Evolutionary conservation across 202 grass and related monocot genomes (phyloP).

Genomic region (Digitaria exilis): DNA sequence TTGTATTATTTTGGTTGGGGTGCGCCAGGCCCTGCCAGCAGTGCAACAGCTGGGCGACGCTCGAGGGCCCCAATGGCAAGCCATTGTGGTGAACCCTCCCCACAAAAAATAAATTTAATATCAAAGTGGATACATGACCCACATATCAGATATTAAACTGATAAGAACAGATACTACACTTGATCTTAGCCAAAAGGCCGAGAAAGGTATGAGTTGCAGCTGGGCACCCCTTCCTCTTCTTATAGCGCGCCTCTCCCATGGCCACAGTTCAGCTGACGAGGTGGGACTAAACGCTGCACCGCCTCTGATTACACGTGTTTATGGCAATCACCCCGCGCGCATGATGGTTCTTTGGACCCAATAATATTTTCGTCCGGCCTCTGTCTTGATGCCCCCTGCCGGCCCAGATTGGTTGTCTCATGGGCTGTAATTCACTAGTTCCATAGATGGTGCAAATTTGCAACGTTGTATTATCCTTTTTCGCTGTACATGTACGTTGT

Average conservation of each 20-base stretch:
- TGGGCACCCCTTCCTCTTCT: background rate
- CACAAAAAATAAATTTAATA: background rate
- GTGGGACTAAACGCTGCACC: background rate
- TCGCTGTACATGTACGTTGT: background rate
- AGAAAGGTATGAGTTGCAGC: slow-evolving; percentile 50
- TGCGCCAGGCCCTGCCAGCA: background rate
- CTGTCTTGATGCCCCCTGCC: background rate
- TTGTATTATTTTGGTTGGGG: background rate
- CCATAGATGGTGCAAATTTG: no score
- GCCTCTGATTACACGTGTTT: background rate
- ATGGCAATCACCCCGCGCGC: background rate
- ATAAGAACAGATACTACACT: slow-evolving; percentile 29
- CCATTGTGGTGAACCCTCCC: no score
- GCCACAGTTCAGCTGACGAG: background rate
- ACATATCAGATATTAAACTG: slow-evolving; percentile 7
- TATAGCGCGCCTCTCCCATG: background rate
- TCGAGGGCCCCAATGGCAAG: no score
- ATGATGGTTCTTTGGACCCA: background rate
- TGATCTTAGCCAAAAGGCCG: slow-evolving; percentile 69
- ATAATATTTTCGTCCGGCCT: background rate
- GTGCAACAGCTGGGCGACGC: background rate
- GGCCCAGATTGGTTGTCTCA: background rate
- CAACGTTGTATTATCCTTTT: background rate
- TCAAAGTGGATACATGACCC: background rate
- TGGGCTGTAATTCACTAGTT: background rate